These are phyloP conservation scores for Fusarium clavum DNA, from an alignment of 2,329 filamentous ascomycete species.

Conservation along the genomic window DNA sequence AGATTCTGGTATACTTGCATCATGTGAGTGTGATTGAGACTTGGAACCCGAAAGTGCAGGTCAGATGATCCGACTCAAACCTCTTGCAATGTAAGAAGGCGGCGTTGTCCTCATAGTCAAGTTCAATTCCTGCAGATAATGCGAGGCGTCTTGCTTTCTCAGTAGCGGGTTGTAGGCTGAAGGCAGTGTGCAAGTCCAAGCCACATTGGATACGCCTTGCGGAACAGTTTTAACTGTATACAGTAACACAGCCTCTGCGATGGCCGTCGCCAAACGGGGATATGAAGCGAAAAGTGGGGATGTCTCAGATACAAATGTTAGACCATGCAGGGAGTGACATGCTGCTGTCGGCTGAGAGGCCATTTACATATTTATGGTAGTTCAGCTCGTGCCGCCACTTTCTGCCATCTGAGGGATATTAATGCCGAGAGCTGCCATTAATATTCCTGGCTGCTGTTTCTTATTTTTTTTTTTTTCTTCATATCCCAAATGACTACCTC, in stretches of 20 bases:
- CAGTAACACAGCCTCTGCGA: too few species aligned
- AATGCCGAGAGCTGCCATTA: background rate
- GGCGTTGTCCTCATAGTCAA: too few species aligned
- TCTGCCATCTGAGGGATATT: background rate
- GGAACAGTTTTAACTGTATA: too few species aligned
- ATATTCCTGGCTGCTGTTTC: background rate
- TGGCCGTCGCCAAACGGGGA: background rate
- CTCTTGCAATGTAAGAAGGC: too few species aligned
- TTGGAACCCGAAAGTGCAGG: background rate
- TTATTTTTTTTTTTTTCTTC: too few species aligned
- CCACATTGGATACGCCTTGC: too few species aligned
- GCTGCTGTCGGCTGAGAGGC: background rate
- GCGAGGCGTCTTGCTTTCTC: too few species aligned
- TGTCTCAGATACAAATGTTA: background rate
- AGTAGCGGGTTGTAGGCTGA: too few species aligned
- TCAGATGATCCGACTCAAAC: background rate
- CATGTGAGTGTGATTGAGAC: too few species aligned
- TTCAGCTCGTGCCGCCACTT: background rate
- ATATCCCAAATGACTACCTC: background rate
- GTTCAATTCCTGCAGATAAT: too few species aligned
- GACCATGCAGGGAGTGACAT: background rate
- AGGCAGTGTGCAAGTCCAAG: too few species aligned
- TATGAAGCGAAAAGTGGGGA: background rate
- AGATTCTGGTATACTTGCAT: too few species aligned
- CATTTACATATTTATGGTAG: background rate